Percentiles rank a stretch among this genome's conserved stretches.
phyloP scores from a whole-genome alignment of 345 rosid genomes.

The Populus euphratica region DNA sequence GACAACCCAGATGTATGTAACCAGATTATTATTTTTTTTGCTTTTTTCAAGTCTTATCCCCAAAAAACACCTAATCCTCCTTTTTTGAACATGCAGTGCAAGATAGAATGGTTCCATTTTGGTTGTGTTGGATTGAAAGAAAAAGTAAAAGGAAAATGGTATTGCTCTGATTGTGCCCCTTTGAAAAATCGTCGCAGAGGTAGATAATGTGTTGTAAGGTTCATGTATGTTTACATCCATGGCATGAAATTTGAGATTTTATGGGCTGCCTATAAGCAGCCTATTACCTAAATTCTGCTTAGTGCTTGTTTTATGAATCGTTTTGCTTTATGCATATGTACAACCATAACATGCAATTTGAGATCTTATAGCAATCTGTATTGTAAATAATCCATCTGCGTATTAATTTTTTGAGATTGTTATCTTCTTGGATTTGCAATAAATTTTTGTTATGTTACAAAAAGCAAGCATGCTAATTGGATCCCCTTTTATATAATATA shows the following conservation, averaged over 20 bases:
- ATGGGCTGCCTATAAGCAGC: background rate
- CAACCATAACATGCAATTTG: background rate
- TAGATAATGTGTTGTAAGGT: conserved; percentile 27
- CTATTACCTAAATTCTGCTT: background rate
- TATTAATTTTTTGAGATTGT: too few relatives aligned
- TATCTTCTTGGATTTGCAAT: too few relatives aligned
- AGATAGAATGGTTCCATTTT: conserved; percentile 98
- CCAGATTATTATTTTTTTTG: background rate
- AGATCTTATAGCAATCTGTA: background rate
- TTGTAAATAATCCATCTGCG: background rate
- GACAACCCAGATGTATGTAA: conserved; percentile 75
- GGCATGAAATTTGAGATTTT: background rate
- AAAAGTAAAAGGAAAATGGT: conserved; percentile 94
- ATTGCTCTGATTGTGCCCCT: conserved; percentile 71
- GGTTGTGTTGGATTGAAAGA: conserved; percentile 89
- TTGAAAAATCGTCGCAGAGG: conserved; percentile 68
- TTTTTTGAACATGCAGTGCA: conserved; percentile 53
- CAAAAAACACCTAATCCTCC: too few relatives aligned
- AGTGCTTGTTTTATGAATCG: background rate
- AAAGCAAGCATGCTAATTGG: too few relatives aligned
- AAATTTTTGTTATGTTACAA: too few relatives aligned
- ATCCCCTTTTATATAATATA: too few relatives aligned
- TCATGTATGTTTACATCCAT: background rate
- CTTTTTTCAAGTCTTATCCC: too few relatives aligned
- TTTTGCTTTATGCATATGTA: background rate